Conservation (phyloP, 257 asterid species). For the Ilex aquifolium region DNA sequence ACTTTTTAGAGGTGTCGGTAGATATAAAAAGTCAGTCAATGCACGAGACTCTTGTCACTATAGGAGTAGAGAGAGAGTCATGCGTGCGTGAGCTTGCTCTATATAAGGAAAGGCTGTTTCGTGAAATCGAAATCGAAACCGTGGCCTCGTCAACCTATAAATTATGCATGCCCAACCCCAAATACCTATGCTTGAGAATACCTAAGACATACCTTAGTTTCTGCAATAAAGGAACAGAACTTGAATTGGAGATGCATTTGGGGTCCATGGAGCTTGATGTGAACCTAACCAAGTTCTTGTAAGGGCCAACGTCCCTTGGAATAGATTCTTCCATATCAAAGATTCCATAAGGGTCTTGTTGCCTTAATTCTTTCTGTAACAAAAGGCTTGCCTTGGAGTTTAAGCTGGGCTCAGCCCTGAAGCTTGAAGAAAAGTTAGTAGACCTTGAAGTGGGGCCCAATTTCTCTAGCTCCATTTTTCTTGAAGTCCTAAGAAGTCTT, state of each 20-base stretch:
- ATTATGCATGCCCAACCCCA: no score
- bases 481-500: conserved; percentile 66
- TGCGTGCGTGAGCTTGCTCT: no score
- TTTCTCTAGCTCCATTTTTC: conserved; percentile 77
- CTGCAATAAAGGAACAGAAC: conserved; percentile 54
- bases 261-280: conserved; percentile 60
- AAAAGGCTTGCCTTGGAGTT: conserved; percentile 27
- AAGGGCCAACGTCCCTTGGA: conserved; percentile 75
- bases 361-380: conserved; percentile 64
- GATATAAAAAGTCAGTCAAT: no score
- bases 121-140: no score
- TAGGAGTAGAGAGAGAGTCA: no score
- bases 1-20: no score
- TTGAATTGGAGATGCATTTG: conserved; percentile 59
- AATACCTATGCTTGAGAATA: neutral
- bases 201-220: conserved; percentile 53
- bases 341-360: conserved; percentile 89
- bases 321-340: conserved; percentile 64
- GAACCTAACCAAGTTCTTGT: conserved; percentile 72
- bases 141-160: no score
- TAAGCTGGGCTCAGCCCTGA: conserved; percentile 58
- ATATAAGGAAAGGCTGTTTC: no score
- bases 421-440: conserved; percentile 57
- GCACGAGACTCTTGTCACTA: no score
- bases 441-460: conserved; percentile 63